Base-by-base conservation (phyloP, 177 flowering plant species). In the Vitis hybrid region DNA sequence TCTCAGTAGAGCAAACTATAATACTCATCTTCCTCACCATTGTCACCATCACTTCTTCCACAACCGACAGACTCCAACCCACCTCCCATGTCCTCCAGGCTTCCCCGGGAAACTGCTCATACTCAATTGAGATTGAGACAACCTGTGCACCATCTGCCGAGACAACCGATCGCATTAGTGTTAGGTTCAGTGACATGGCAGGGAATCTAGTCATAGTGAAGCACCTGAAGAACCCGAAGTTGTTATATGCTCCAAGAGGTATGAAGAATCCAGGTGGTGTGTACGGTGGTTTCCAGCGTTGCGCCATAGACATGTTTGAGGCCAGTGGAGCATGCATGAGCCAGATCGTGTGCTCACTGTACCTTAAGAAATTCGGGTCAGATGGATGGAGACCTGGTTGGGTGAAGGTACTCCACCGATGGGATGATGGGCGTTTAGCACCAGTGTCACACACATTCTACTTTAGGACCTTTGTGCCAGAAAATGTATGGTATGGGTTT, bases 371-470 rank as follows among this genome's bases (percentile, higher is more conserved):
- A 21, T 51, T 63, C 32, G 69, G 74, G 12, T 51, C 74, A 12
- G 74, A 72, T 59, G 65, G 48, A 4, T 72, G 74, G 74, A 65
- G 74, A 58, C 74, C 74, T 12, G 74, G 74, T 27, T 65, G 69
- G 74, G 74, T 52, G 35, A 72, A 72, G 51, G 69, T 72, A 27
- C 64, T 71, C 17, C 58, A 52, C 50, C 65, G 14, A 35, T 51
- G 52, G 18, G 52, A 72, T 50, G 53, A 50, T 50, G 58, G 65
- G 12, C 35, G 21, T 32, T 60, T 48, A 17, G 69, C 66, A 20
- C 69, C 64, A 32, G 58, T 58, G 6, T 72, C 69, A 18, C 51
- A 72, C 46, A 49, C 52, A 51, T 72, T 72, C 65, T 72, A 72
- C 18, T 72, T 72, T 58, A 72, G 74, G 65, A 65, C 64, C 11